These are phyloP conservation scores for Euptelea pleiosperma DNA, from an alignment of 164 flowering plant genomes.

Conservation along the genomic window DNA sequence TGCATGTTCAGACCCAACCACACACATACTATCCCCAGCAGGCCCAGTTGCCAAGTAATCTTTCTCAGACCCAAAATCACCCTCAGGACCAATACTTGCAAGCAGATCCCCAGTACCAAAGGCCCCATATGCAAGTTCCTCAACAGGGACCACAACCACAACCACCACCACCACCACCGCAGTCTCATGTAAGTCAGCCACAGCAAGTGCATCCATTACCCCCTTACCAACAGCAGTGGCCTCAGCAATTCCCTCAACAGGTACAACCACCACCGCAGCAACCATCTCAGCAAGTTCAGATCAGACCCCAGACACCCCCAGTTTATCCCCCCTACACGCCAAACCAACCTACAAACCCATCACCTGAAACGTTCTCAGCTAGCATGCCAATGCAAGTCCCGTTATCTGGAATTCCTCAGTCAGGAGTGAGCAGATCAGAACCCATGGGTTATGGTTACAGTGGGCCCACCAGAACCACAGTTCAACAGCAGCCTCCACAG, in stretches of 20 bases:
- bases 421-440: slow-evolving; percentile 46
- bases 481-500: slow-evolving; percentile 56
- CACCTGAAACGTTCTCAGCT: slow-evolving; percentile 48
- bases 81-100: slow-evolving; percentile 53
- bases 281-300: slow-evolving; percentile 48
- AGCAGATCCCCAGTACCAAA: slow-evolving; percentile 52
- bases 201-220: slow-evolving; percentile 39
- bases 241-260: slow-evolving; percentile 57
- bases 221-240: slow-evolving; percentile 71
- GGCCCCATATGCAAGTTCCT: slow-evolving; percentile 49
- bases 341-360: slow-evolving; percentile 48
- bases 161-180: slow-evolving; percentile 43
- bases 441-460: slow-evolving; percentile 59
- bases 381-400: slow-evolving; percentile 72
- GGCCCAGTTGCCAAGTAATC: slow-evolving; percentile 41
- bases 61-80: slow-evolving; percentile 35
- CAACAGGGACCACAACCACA: slow-evolving; percentile 39
- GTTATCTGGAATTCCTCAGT: slow-evolving; percentile 48
- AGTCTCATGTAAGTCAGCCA: slow-evolving; percentile 47
- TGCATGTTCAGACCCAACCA: slow-evolving; percentile 34
- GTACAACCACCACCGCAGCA: slow-evolving; percentile 41
- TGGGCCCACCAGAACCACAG: slow-evolving; percentile 39
- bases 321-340: slow-evolving; percentile 51
- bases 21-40: slow-evolving; percentile 58
- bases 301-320: slow-evolving; percentile 43